These are phyloP conservation scores for Leccinum rimulosum DNA, from an alignment of 768 basidiomycete species.

Conservation along the genomic window DNA sequence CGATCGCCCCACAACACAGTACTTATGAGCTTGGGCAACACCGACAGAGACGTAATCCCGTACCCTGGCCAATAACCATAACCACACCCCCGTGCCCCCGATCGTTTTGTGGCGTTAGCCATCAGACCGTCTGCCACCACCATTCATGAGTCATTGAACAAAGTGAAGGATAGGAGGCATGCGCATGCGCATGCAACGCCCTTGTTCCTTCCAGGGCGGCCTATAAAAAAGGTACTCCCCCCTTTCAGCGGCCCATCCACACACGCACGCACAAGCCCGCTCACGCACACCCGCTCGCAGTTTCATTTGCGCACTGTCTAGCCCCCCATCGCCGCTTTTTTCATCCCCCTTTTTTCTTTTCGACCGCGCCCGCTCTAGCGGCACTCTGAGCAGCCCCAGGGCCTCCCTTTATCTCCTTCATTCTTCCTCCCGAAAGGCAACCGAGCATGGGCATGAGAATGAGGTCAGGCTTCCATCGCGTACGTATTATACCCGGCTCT, in stretches of 20 bases:
- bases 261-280: not conserved
- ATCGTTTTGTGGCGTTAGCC: constrained; percentile 14
- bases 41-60: constrained; percentile 15
- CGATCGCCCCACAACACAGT: not conserved
- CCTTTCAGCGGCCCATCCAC: not conserved
- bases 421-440: not conserved
- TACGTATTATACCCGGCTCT: not conserved
- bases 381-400: not conserved
- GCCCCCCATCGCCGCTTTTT: not conserved
- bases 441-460: constrained; percentile 9
- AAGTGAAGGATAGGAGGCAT: not conserved
- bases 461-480: constrained; percentile 8
- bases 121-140: not conserved
- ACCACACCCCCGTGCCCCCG: constrained; percentile 11
- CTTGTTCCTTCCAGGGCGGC: constrained; percentile 8
- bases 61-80: not conserved
- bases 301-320: not conserved
- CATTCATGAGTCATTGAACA: not conserved
- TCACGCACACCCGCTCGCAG: not conserved
- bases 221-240: constrained; percentile 11
- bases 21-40: not conserved
- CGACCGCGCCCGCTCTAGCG: not conserved
- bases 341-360: not conserved
- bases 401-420: not conserved
- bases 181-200: constrained; percentile 6